phyloP scores from a whole-genome alignment of 2,329 filamentous ascomycete species.

The Dryadomyces sulphureus region DNA sequence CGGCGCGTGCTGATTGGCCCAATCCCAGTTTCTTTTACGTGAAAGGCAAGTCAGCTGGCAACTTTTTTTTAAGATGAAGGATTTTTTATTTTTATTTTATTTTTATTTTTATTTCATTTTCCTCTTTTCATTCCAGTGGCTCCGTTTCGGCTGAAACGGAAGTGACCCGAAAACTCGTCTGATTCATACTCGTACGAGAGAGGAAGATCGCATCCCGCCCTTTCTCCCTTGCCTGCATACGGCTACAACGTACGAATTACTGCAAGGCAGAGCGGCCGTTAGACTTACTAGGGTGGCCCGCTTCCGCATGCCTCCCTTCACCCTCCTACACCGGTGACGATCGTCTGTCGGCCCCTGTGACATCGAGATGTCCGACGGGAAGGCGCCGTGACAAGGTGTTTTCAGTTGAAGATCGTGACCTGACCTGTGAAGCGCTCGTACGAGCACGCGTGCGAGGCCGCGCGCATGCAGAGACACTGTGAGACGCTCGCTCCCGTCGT shows the following conservation, averaged over 20 bases:
- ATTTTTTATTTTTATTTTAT: not conserved
- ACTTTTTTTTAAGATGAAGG: not conserved
- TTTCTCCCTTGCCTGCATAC: not conserved
- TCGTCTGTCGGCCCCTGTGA: not conserved
- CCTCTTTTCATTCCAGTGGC: not conserved
- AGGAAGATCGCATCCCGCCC: not conserved
- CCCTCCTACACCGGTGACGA: too few species aligned
- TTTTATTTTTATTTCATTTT: not conserved
- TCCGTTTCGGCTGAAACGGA: not conserved
- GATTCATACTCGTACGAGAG: not conserved
- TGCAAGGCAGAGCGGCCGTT: too few species aligned
- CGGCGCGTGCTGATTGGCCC: slow-evolving; percentile 2
- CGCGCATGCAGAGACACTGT: too few species aligned
- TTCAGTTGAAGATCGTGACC: too few species aligned
- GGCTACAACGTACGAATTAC: too few species aligned
- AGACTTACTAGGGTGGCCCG: too few species aligned
- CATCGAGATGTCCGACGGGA: not conserved
- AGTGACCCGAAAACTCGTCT: not conserved
- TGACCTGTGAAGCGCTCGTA: too few species aligned
- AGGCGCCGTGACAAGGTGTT: too few species aligned
- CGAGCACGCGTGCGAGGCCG: too few species aligned
- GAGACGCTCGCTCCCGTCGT: too few species aligned
- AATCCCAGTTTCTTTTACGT: slow-evolving; percentile 4
- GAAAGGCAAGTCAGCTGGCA: slow-evolving; percentile 5
- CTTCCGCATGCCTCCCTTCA: too few species aligned